These are phyloP conservation scores for Pseudohalonectria lignicola DNA, from an alignment of 2,329 filamentous ascomycete genomes.

Conservation along the genomic window DNA sequence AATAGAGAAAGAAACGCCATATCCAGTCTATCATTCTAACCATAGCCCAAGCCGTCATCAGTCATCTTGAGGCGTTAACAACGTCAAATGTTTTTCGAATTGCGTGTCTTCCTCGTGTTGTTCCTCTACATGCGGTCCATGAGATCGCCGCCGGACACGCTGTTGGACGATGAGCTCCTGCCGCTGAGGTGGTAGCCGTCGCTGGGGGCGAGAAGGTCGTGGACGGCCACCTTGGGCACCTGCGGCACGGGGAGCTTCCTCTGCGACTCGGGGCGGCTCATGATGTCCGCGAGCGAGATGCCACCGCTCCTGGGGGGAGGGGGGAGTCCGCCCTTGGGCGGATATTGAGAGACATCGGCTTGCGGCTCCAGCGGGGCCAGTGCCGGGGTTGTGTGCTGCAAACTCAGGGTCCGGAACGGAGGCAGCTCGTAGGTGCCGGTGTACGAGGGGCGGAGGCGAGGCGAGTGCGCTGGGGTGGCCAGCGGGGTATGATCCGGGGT, in stretches of 20 bases:
- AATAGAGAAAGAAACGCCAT: background rate
- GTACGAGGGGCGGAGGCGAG: constrained; percentile 67
- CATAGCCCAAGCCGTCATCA: no score
- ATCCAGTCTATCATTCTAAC: background rate
- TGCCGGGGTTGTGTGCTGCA: constrained; percentile 43
- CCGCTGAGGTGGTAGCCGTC: constrained; percentile 58
- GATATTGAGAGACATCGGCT: constrained; percentile 30
- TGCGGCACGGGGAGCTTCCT: constrained; percentile 86
- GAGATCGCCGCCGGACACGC: constrained; percentile 62
- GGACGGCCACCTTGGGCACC: constrained; percentile 71
- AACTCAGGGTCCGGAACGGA: constrained; percentile 58
- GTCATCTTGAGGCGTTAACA: no score
- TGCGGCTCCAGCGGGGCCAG: constrained; percentile 49
- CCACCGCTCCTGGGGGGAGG: constrained; percentile 46
- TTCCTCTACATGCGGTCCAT: no score
- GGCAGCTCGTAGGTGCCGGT: constrained; percentile 69
- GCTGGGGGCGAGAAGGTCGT: constrained; percentile 65
- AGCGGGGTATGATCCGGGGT: constrained; percentile 98
- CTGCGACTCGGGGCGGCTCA: constrained; percentile 77
- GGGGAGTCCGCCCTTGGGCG: constrained; percentile 33
- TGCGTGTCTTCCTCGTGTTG: no score
- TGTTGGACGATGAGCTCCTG: constrained; percentile 67
- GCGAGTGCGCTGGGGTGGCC: constrained; percentile 89
- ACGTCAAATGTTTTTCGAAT: no score
- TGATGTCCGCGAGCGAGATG: constrained; percentile 82